Base-by-base conservation (phyloP, 2,329 filamentous ascomycete species). In the Zymoseptoria pseudotritici region DNA sequence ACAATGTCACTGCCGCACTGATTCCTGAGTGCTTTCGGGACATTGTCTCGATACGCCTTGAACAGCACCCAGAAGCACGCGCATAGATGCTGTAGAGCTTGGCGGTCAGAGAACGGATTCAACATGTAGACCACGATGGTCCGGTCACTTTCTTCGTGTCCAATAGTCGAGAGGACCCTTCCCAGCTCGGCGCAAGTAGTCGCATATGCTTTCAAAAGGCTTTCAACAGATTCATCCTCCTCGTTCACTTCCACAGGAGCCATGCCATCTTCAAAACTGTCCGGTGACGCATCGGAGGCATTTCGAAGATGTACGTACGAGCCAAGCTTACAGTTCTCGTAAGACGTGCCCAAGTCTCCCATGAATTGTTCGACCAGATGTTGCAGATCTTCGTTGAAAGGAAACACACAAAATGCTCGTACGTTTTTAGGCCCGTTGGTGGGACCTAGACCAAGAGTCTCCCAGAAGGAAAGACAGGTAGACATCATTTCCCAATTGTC, bases 391-490 rank as follows among this genome's bases (percentile, higher is more conserved):
- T 83, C 82, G 67, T 83, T 83, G 55, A 82, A 78, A 0, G 90
- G 89, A 63, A 87, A 88, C 1, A 94, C 77, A 69, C 88, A 90
- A 54, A 90, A 82, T 0, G 86, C 82, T 42, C 82, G 80, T 29
- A 94, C 77, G 62, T 93, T 84, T 72, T 95, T 95, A 7, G 79
- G 70, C 0, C 89, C 88, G 60, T 84, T 84, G 8, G 84, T 83
- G 3, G 90, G 90, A 1, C 84, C 84, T 1, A 96, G 79, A 0
- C 89, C 88, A 19, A 95, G 77, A 53, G 86, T 86, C 70, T 94
- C 90, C 91, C 90, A 95, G 69, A 94, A 96, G 0, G 82, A 77
- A 20, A 93, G 77, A 0, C 89, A 87, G 0, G 89, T 83, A 1
- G 90, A 88, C 21, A 93, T 78, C 49, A 95, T 79, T 10, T 91